Percentiles rank a stretch among this genome's conserved stretches.
phyloP scores from a whole-genome alignment of 495 filamentous ascomycete species.

The Penicillium coffeae region DNA sequence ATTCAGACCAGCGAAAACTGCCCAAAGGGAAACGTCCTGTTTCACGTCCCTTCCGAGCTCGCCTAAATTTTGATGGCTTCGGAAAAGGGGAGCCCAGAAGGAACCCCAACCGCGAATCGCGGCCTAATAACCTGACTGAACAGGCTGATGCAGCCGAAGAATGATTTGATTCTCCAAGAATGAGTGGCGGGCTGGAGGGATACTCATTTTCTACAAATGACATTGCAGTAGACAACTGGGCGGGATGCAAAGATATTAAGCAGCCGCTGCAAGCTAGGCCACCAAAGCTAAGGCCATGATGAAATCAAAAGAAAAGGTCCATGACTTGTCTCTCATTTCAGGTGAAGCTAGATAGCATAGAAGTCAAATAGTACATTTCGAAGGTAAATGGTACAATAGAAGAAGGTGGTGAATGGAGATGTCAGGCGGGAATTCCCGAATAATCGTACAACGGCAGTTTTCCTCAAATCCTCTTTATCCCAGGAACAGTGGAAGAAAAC shows the following conservation, averaged over 20 bases:
- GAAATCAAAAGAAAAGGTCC: not conserved
- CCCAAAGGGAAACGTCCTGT: too few species aligned
- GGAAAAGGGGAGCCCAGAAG: not conserved
- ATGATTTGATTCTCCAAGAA: too few species aligned
- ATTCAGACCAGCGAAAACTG: too few species aligned
- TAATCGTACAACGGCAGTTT: constrained; percentile 16
- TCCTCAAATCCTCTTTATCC: constrained; percentile 27
- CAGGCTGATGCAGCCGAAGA: not conserved
- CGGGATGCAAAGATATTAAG: too few species aligned
- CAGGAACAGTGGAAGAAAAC: constrained; percentile 20
- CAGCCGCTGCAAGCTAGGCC: too few species aligned
- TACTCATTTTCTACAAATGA: too few species aligned
- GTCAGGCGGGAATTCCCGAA: constrained; percentile 10
- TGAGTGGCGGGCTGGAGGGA: too few species aligned
- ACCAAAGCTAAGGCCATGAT: too few species aligned
- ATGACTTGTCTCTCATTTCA: not conserved
- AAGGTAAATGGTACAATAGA: not conserved
- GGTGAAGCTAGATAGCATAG: not conserved
- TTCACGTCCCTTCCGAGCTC: not conserved
- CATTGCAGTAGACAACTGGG: too few species aligned
- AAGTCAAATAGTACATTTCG: not conserved
- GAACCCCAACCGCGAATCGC: not conserved
- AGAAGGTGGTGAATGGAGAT: constrained; percentile 25
- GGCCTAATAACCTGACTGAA: not conserved
- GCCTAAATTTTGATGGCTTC: not conserved